Conservation (phyloP, 2,329 filamentous ascomycete species). For the Alternaria brassicae region DNA sequence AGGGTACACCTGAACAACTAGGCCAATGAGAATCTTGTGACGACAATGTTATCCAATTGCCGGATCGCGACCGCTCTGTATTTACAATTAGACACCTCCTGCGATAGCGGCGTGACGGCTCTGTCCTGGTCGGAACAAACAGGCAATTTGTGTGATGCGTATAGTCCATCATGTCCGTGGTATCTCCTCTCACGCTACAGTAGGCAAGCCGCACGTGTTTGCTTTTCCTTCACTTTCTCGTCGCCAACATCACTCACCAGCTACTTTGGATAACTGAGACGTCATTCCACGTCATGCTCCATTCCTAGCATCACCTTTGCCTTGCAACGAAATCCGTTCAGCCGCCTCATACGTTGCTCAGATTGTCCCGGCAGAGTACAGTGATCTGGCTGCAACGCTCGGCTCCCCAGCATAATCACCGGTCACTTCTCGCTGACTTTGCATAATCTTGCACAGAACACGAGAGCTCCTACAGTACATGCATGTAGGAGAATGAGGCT, state of each 20-base stretch:
- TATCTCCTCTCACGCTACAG: neutral
- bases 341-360: neutral
- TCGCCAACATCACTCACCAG: neutral
- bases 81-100: neutral
- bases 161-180: neutral
- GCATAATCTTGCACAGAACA: constrained; percentile 5
- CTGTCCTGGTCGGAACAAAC: neutral
- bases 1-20: neutral
- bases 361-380: constrained; percentile 3
- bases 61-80: neutral
- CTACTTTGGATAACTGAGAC: neutral
- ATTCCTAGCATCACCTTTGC: neutral
- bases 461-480: neutral
- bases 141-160: neutral
- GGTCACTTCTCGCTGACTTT: constrained; percentile 1
- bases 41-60: neutral
- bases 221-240: neutral
- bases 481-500: constrained; percentile 1
- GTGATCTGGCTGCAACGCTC: constrained; percentile 1
- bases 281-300: neutral
- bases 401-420: constrained; percentile 17
- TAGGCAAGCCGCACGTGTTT: neutral
- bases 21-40: neutral
- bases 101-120: neutral
- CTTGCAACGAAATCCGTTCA: neutral